phyloP scores from a whole-genome alignment of 116 monocot genomes.

The Phalaenopsis hybrid region DNA sequence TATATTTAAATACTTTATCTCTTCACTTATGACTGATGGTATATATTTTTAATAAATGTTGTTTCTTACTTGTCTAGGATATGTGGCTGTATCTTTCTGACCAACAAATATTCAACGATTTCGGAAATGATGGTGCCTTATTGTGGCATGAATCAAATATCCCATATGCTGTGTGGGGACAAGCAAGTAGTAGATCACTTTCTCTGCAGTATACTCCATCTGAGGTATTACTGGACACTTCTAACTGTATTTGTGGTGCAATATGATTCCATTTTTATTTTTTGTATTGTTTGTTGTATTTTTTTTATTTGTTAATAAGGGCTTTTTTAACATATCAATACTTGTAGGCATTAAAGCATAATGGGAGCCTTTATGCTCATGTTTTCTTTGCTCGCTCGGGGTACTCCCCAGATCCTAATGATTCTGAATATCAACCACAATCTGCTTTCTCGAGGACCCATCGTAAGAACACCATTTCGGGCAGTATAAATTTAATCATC shows the following conservation, averaged over 20 bases:
- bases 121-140: slow-evolving; percentile 73
- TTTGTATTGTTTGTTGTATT: background rate
- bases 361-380: slow-evolving; percentile 89
- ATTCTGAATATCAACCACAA: slow-evolving; percentile 69
- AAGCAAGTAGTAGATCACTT: slow-evolving; percentile 44
- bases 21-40: background rate
- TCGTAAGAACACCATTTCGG: slow-evolving; percentile 29
- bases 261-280: background rate
- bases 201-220: slow-evolving; percentile 72
- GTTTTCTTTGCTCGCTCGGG: slow-evolving; percentile 94
- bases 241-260: background rate
- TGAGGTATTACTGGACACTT: slow-evolving; percentile 50
- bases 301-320: background rate
- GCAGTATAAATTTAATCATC: background rate
- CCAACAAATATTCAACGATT: slow-evolving; percentile 73
- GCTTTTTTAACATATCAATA: slow-evolving; percentile 2
- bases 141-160: slow-evolving; percentile 91
- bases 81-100: slow-evolving; percentile 95
- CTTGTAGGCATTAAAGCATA: slow-evolving; percentile 66
- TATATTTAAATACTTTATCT: background rate
- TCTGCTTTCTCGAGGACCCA: slow-evolving; percentile 73
- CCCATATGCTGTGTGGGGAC: slow-evolving; percentile 91
- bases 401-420: slow-evolving; percentile 79
- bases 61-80: slow-evolving; percentile 42
- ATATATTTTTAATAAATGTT: background rate